Conservation (phyloP, 1,284 basidiomycete species). For the Coniferiporia weirii region DNA sequence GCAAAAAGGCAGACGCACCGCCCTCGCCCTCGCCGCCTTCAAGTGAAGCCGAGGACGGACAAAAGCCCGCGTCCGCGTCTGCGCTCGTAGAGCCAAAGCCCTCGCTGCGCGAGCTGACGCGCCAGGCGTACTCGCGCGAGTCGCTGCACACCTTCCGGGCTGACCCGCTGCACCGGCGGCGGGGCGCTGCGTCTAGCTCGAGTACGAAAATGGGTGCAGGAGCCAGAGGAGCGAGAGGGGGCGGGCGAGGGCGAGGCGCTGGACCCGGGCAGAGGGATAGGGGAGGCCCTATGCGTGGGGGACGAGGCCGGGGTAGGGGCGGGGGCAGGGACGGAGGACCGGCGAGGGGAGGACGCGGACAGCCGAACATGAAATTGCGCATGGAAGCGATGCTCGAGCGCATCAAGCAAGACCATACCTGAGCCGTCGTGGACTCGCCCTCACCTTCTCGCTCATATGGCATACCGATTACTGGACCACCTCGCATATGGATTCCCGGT, state of each 20-base stretch:
- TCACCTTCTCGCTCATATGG: background rate
- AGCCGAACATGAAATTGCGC: conserved; percentile 74
- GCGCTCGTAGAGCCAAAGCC: conserved; percentile 23
- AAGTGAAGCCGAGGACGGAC: background rate
- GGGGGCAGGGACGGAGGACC: conserved; percentile 13
- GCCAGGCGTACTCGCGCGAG: conserved; percentile 53
- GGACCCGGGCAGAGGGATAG: background rate
- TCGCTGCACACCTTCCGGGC: conserved; percentile 54
- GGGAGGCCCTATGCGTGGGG: background rate
- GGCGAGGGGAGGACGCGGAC: conserved; percentile 35
- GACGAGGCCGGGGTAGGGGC: conserved; percentile 4
- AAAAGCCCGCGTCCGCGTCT: background rate
- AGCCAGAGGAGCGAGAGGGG: conserved; percentile 13
- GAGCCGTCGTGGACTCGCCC: conserved; percentile 14
- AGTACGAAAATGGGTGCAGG: background rate
- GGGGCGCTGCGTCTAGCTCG: background rate
- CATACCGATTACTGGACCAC: too few species aligned
- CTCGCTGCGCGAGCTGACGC: conserved; percentile 53
- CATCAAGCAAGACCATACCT: conserved; percentile 56
- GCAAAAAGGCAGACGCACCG: too few species aligned
- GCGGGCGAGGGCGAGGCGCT: conserved; percentile 10
- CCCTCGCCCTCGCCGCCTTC: background rate
- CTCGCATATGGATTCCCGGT: too few species aligned
- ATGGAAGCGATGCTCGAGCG: conserved; percentile 76
- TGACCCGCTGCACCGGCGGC: conserved; percentile 35